These are phyloP conservation scores for Cardamine resedifolia DNA, from an alignment of 345 rosid genomes.

Conservation along the genomic window DNA sequence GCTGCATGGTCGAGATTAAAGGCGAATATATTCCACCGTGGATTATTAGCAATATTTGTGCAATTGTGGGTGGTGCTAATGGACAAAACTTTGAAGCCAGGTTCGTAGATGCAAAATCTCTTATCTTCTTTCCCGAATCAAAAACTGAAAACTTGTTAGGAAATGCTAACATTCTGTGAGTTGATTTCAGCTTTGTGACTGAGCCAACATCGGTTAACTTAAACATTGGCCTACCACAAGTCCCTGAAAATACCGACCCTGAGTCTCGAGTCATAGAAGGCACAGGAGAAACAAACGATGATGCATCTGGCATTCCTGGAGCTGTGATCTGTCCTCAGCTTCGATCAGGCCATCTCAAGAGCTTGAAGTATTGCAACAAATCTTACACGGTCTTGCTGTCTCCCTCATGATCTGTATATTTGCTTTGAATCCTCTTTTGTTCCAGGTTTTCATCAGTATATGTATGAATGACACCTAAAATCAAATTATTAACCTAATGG, in stretches of 20 bases:
- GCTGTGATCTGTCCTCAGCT: conserved; percentile 51
- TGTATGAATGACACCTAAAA: conserved; percentile 2
- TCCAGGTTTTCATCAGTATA: conserved; percentile 8
- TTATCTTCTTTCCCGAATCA: background rate
- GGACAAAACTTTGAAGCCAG: conserved; percentile 75
- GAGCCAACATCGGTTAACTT: conserved; percentile 66
- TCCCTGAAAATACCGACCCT: conserved; percentile 34
- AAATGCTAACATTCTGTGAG: conserved; percentile 13
- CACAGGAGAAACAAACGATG: conserved; percentile 25
- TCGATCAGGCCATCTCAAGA: conserved; percentile 56
- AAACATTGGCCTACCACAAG: conserved; percentile 61
- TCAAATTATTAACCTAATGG: background rate
- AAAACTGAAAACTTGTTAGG: background rate
- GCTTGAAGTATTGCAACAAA: conserved; percentile 60
- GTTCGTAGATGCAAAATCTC: conserved; percentile 37
- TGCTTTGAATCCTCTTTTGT: background rate
- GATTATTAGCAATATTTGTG: conserved; percentile 71
- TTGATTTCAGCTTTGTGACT: conserved; percentile 61
- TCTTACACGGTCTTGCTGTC: conserved; percentile 62
- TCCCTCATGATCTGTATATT: conserved; percentile 46
- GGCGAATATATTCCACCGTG: conserved; percentile 78
- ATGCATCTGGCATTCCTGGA: conserved; percentile 49
- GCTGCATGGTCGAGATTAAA: conserved; percentile 64
- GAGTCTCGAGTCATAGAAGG: conserved; percentile 34
- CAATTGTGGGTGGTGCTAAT: conserved; percentile 48